A percentile compares a stretch with the other conserved stretches of the same genome.
Evolutionary conservation across 73 alveolate genomes (phyloP).

Genomic region (Halteria grandinella): DNA sequence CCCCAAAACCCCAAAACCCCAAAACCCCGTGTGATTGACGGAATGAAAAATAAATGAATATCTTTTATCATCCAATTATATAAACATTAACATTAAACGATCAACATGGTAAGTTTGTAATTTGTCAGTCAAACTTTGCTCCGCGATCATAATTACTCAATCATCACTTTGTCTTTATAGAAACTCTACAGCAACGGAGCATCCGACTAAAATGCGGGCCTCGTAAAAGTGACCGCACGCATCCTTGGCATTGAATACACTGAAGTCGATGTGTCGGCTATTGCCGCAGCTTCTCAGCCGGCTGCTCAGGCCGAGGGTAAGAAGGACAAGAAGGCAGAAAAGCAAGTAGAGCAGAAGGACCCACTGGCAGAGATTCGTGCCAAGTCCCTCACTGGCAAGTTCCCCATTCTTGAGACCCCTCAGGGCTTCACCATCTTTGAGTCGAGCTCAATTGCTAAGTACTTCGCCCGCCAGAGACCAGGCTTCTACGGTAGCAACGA

Average conservation of each 20-base stretch:
- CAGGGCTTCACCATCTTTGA: constrained; percentile 40
- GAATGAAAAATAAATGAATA: no score
- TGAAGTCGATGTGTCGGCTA: constrained; percentile 4
- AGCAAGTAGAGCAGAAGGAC: not conserved
- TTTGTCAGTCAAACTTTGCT: no score
- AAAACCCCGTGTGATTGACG: no score
- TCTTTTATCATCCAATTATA: no score
- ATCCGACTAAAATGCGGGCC: not conserved
- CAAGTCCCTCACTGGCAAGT: constrained; percentile 37
- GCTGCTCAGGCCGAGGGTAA: not conserved
- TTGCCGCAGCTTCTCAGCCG: not conserved
- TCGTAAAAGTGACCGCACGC: constrained; percentile 26
- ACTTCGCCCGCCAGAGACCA: constrained; percentile 26
- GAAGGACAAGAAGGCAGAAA: not conserved
- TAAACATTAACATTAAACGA: no score
- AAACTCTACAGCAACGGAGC: constrained; percentile 14
- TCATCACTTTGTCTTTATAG: not conserved
- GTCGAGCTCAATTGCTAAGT: constrained; percentile 22
- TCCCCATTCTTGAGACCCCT: constrained; percentile 61
- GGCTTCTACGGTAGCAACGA: constrained; percentile 40
- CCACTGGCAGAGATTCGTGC: not conserved
- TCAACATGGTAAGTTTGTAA: no score
- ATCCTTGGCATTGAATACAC: not conserved
- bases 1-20: no score
- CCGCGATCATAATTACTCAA: no score